Evolutionary conservation across 371 early-diverging fungal genomes (phyloP).

Genomic region (Circinella minor): DNA sequence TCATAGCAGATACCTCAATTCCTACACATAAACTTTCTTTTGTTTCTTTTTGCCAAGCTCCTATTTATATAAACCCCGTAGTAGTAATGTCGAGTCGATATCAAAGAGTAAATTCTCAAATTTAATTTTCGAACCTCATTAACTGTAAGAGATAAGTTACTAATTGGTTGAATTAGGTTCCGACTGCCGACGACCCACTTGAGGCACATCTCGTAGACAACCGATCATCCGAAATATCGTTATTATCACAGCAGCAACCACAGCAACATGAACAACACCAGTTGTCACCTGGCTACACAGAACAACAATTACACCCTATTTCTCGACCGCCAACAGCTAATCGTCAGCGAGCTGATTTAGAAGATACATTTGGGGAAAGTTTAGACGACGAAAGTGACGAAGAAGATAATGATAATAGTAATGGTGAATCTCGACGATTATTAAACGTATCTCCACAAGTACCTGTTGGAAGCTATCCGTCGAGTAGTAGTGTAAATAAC

Average conservation of each 20-base stretch:
- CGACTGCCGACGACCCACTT: conserved; percentile 21
- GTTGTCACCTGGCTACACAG: not conserved
- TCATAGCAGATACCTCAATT: too few species aligned
- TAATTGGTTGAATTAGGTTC: conserved; percentile 14
- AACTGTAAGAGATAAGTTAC: too few species aligned
- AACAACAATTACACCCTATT: conserved; percentile 1
- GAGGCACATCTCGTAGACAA: conserved; percentile 8
- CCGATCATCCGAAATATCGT: not conserved
- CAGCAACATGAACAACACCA: not conserved
- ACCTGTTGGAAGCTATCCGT: not conserved
- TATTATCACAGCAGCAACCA: not conserved
- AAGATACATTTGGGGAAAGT: conserved; percentile 30
- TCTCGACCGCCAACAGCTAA: conserved; percentile 3
- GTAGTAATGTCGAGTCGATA: conserved; percentile 18
- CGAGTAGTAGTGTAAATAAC: conserved; percentile 8
- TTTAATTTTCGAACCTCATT: not conserved
- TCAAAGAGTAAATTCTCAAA: conserved; percentile 15
- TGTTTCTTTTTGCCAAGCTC: conserved; percentile 14
- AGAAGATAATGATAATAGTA: conserved; percentile 9
- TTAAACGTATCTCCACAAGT: conserved; percentile 5
- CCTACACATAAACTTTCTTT: too few species aligned
- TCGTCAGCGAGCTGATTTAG: conserved; percentile 27
- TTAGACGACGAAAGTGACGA: conserved; percentile 23
- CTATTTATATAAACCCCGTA: not conserved
- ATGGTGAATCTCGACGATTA: conserved; percentile 17